phyloP scores from a whole-genome alignment of 306 rosid species.

The Herpetospermum pedunculosum region DNA sequence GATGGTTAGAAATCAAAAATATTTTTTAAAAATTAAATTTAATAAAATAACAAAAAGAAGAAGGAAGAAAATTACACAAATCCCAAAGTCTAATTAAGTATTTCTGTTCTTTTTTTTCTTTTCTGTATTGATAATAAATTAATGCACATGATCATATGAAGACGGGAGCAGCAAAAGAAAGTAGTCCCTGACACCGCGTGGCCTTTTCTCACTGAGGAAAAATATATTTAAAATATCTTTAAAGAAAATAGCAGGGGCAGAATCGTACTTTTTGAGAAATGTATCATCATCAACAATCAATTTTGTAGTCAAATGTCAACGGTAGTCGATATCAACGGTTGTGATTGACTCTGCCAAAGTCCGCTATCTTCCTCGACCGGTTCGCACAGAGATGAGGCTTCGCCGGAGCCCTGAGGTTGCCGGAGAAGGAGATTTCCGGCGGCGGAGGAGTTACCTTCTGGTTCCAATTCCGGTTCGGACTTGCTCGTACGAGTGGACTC shows the following conservation, averaged over 20 bases:
- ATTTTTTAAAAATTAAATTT: background rate
- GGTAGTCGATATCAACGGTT: constrained; percentile 57
- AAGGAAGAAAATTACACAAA: background rate
- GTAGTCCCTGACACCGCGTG: background rate
- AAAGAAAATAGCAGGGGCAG: constrained; percentile 9
- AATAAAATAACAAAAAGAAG: background rate
- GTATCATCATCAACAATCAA: background rate
- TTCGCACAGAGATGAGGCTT: constrained; percentile 62
- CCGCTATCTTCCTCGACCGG: constrained; percentile 80
- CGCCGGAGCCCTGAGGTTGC: constrained; percentile 30
- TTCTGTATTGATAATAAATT: background rate
- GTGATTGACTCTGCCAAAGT: constrained; percentile 63
- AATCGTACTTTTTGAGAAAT: constrained; percentile 22
- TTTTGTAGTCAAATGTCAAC: constrained; percentile 15
- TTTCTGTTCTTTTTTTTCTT: background rate
- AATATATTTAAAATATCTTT: background rate
- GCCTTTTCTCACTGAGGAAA: background rate
- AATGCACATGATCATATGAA: background rate
- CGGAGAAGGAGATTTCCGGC: constrained; percentile 32
- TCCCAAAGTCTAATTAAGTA: background rate
- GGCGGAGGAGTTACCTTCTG: constrained; percentile 47
- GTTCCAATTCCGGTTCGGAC: constrained; percentile 64
- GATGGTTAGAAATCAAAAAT: too few species aligned
- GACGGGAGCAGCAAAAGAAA: background rate
- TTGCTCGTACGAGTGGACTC: constrained; percentile 78